These are phyloP conservation scores for Solanum ahanhuiri DNA, from an alignment of 257 asterid species.

Conservation along the genomic window DNA sequence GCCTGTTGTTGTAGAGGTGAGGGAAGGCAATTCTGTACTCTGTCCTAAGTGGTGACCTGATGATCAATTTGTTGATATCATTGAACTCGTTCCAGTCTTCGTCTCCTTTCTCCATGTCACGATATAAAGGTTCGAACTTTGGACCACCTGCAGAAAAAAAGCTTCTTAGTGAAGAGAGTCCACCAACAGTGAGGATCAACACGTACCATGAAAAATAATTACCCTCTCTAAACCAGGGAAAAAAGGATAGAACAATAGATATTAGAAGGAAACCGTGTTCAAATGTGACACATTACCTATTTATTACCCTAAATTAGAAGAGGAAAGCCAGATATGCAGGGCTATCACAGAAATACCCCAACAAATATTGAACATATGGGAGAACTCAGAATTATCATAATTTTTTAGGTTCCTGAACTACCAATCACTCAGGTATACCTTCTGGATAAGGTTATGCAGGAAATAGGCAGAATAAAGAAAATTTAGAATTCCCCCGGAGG, in stretches of 20 bases:
- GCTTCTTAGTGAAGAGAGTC: background rate
- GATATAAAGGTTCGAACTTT: constrained; percentile 92
- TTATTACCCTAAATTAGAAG: background rate
- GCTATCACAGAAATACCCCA: background rate
- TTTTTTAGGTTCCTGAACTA: background rate
- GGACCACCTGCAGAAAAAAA: constrained; percentile 72
- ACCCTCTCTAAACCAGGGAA: background rate
- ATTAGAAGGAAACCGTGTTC: background rate
- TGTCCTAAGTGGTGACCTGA: constrained; percentile 96
- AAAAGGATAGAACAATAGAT: background rate
- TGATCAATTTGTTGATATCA: constrained; percentile 92
- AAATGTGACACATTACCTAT: background rate
- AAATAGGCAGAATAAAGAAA: background rate
- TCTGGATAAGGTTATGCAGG: background rate
- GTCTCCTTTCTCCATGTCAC: constrained; percentile 99
- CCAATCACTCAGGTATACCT: background rate
- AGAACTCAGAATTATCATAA: background rate
- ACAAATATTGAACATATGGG: background rate
- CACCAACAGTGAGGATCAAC: background rate
- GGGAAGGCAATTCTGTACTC: constrained; percentile 96
- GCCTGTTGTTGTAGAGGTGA: constrained; percentile 91
- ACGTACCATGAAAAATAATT: background rate
- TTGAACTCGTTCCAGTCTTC: constrained; percentile 99
- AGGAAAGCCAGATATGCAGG: background rate
- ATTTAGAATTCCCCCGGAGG: background rate